Conservation (phyloP, 2,329 filamentous ascomycete genomes). For the Aspergillus transmontanensis region DNA sequence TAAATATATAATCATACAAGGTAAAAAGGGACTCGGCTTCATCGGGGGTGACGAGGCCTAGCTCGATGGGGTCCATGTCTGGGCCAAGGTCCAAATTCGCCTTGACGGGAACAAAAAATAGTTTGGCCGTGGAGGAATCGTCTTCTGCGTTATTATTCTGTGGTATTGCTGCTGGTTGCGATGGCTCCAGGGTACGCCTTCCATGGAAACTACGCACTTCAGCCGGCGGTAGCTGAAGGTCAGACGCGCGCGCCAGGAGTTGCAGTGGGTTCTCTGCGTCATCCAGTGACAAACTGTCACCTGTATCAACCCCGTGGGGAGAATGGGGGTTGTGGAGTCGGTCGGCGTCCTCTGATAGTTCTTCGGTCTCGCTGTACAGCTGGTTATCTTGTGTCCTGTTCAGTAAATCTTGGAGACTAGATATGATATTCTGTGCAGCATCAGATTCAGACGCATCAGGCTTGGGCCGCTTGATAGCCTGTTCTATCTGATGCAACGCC, state of each 20-base stretch:
- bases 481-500: slow-evolving; percentile 72
- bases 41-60: slow-evolving; percentile 67
- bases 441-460: slow-evolving; percentile 46
- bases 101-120: slow-evolving; percentile 68
- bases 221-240: slow-evolving; percentile 59
- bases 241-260: slow-evolving; percentile 71
- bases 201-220: slow-evolving; percentile 25
- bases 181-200: slow-evolving; percentile 31
- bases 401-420: slow-evolving; percentile 55
- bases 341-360: slow-evolving; percentile 35
- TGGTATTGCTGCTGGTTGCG: slow-evolving; percentile 43
- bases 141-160: slow-evolving; percentile 13
- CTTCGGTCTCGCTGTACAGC: slow-evolving; percentile 27
- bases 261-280: slow-evolving; percentile 77
- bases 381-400: slow-evolving; percentile 50
- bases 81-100: slow-evolving; percentile 65
- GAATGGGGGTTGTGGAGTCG: slow-evolving; percentile 23
- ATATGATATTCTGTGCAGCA: slow-evolving; percentile 45
- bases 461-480: slow-evolving; percentile 63
- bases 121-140: slow-evolving; percentile 48
- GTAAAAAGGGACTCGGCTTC: slow-evolving; percentile 67
- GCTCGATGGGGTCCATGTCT: slow-evolving; percentile 68
- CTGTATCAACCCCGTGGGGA: slow-evolving; percentile 32
- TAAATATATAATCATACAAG: slow-evolving; percentile 51
- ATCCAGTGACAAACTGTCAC: slow-evolving; percentile 64